Base-by-base conservation (phyloP, 768 basidiomycete genomes). In the Hericium erinaceus region DNA sequence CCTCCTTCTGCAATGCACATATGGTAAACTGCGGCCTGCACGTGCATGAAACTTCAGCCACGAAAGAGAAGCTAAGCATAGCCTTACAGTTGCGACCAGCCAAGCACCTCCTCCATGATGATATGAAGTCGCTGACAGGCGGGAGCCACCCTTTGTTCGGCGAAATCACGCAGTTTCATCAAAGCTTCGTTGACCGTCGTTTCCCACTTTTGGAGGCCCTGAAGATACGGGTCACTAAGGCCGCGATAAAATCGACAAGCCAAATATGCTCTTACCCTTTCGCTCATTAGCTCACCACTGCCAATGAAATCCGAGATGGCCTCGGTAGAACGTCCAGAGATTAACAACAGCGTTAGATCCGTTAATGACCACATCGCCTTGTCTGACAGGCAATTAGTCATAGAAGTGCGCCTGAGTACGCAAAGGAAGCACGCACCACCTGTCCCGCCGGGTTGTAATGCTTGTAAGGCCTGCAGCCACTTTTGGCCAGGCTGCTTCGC, bases 121-220 rank as follows among this genome's bases (percentile, higher is more conserved):
- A 93, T 73, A 65, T 88, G 81, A 39, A 92, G 69, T 37, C 91
- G 81, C 68, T 93, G 90, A 54, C 83, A 81, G 33, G 89, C 88
- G 28, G 87, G 87, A 8, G 81, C 78, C 33, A 90, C 71, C 52
- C 82, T 80, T 61, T 84, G 80, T 64, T 87, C 85, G 18, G 86
- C 77, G 64, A 77, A 82, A 67, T 92, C 87, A 54, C 89, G 86
- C 57, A 92, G 71, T 66, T 83, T 88, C 37, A 77, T 74, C 53
- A 93, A 69, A 15, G 87, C 81, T 59, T 91, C 87, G 10, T 76
- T 75, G 62, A 91, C 79, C 4, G 82, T 82, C 1, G 80, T 74
- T 67, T 92, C 89, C 90, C 90, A 93, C 68, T 89, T 90, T 66
- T 85, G 83, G 57, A 92, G 76, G 50, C 83, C 82, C 90, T 92